Percentiles rank a stretch among this genome's conserved stretches.
Conservation (phyloP, 176 grass and related monocot genomes). For the Musa beccarii region DNA sequence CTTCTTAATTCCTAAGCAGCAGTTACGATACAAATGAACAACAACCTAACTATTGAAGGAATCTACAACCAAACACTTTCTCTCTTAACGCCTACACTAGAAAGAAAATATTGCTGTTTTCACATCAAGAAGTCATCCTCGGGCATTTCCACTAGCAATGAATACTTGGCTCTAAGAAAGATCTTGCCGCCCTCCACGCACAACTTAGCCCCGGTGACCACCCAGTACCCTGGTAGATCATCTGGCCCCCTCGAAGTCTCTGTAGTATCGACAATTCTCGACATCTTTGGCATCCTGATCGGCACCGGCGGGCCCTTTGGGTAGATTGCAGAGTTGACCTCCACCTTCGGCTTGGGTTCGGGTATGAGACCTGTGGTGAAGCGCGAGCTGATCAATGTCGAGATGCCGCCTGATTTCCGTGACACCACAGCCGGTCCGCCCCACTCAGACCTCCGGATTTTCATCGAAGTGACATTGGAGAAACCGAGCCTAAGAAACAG, state of each 20-base stretch:
- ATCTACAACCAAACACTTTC: too few species aligned
- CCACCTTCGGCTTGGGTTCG: conserved; percentile 34
- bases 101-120: too few species aligned
- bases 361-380: conserved; percentile 31
- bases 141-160: conserved; percentile 50
- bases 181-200: conserved; percentile 64
- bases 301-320: conserved; percentile 81
- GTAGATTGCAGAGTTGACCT: conserved; percentile 83
- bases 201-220: conserved; percentile 76
- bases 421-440: conserved; percentile 30
- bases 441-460: conserved; percentile 86
- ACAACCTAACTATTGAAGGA: too few species aligned
- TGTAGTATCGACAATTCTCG: conserved; percentile 59
- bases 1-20: too few species aligned
- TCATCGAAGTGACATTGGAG: conserved; percentile 55
- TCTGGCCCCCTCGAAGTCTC: conserved; percentile 62
- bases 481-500: conserved; percentile 78
- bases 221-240: conserved; percentile 81
- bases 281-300: conserved; percentile 62
- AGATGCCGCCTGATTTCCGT: conserved; percentile 53
- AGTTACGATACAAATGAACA: too few species aligned
- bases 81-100: too few species aligned
- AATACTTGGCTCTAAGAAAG: conserved; percentile 68
- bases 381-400: conserved; percentile 41
- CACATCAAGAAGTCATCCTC: conserved; percentile 30